Base-by-base conservation (phyloP, 306 rosid species). In the Astragalus glycyphyllos region DNA sequence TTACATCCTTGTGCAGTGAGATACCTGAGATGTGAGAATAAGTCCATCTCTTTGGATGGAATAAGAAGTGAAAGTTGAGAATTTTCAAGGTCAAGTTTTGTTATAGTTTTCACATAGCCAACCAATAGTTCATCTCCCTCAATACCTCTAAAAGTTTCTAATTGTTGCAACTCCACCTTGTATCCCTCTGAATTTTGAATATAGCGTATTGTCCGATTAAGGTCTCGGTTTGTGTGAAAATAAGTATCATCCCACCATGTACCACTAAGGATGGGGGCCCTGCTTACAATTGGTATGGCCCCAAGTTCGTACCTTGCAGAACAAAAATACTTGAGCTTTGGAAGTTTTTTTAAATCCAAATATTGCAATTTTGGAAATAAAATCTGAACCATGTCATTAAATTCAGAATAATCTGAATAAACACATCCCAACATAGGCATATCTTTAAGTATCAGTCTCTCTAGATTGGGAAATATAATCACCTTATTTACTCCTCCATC, bases 161-260 rank as follows among this genome's bases (percentile, higher is more conserved):
- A 49, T 16, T 72, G 13, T 72, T 11, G 42, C 53, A 72, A 34
- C 68, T 40, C 35, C 2, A 0, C 65, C 66, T 56, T 9, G 44
- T 70, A 70, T 29, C 26, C 29, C 29, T 40, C 1, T 7, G 14
- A 20, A 60, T 48, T 11, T 1, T 5, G 7, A 5, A 11, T 0
- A 40, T 73, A 73, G 42, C 63, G 8, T 41, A 51, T 40, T 5
- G 78, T 12, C 44, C 41, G 40, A 51, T 73, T 73, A 4, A 73
- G 9, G 5, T 73, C 71, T 26, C 71, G 56, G 5, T 5, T 0
- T 29, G 35, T 49, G 4, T 1, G 11, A 2, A 26, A 26, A 26
- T 26, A 26, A 26, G 9, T 10, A 2, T 1, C 10, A 1, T 0
- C 0, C 1, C 0, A 7, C 2, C 0, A 0, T 0, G 0, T 13